Percentiles rank a stretch among this genome's conserved stretches.
Evolutionary conservation across 257 asterid species (phyloP).

Genomic region (Cruciata laevipes): DNA sequence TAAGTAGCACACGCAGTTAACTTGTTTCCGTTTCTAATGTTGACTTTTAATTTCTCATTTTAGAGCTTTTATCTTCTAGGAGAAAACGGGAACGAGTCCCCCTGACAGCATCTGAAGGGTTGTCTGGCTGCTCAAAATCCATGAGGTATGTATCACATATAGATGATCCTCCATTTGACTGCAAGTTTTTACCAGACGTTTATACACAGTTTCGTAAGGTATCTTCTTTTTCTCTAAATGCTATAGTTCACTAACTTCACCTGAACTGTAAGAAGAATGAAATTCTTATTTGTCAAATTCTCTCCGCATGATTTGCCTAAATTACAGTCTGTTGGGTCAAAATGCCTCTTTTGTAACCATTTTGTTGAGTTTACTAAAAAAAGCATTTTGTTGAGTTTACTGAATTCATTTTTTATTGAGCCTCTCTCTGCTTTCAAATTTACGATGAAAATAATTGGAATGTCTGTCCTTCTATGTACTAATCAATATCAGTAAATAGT

Average conservation of each 20-base stretch:
- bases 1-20: slow-evolving; percentile 76
- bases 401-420: too few relatives aligned
- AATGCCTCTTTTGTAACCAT: too few relatives aligned
- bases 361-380: too few relatives aligned
- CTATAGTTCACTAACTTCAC: slow-evolving; percentile 8
- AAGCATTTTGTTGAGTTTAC: too few relatives aligned
- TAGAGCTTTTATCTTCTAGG: slow-evolving; percentile 36
- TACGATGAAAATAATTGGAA: too few relatives aligned
- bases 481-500: too few relatives aligned
- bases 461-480: too few relatives aligned
- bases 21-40: slow-evolving; percentile 18
- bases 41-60: slow-evolving; percentile 6
- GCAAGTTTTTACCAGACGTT: slow-evolving; percentile 61
- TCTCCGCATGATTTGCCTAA: slow-evolving; percentile 21
- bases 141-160: slow-evolving; percentile 71
- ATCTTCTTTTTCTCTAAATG: slow-evolving; percentile 1
- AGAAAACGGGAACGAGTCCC: slow-evolving; percentile 30
- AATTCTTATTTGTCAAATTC: slow-evolving; percentile 8
- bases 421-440: too few relatives aligned
- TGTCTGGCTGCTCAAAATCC: slow-evolving; percentile 19
- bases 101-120: slow-evolving; percentile 24
- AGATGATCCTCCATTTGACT: slow-evolving; percentile 72
- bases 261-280: slow-evolving; percentile 9
- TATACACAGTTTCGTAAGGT: slow-evolving; percentile 97
- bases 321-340: slow-evolving; percentile 66